These are phyloP conservation scores for Leccinum truebloodii DNA, from an alignment of 768 basidiomycete genomes.

Conservation along the genomic window DNA sequence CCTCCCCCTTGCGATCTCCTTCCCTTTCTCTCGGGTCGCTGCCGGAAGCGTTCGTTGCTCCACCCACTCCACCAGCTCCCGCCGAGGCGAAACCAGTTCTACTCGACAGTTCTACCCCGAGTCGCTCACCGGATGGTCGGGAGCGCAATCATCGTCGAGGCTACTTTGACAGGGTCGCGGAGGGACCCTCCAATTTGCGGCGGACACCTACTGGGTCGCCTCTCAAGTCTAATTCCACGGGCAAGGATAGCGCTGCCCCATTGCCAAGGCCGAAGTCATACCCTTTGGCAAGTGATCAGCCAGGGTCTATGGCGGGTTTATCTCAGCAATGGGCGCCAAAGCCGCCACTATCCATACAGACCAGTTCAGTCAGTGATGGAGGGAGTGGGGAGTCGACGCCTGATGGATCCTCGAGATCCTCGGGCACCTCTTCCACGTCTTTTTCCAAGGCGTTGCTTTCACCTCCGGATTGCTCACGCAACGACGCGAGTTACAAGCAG, in stretches of 20 bases:
- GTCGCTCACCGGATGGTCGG: slow-evolving; percentile 15
- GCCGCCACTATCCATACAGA: slow-evolving; percentile 16
- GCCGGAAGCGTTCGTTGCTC: slow-evolving; percentile 9
- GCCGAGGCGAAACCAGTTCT: slow-evolving; percentile 10
- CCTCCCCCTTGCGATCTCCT: slow-evolving; percentile 1
- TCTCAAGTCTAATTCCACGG: slow-evolving; percentile 22
- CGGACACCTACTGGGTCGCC: slow-evolving; percentile 54
- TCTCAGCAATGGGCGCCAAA: slow-evolving; percentile 7
- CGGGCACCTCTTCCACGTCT: slow-evolving; percentile 47
- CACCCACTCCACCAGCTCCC: slow-evolving; percentile 11
- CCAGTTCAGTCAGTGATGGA: slow-evolving; percentile 13
- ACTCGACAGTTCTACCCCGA: slow-evolving; percentile 13
- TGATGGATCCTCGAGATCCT: slow-evolving; percentile 44
- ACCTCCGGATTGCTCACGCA: slow-evolving; percentile 23
- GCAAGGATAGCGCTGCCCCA: slow-evolving; percentile 24
- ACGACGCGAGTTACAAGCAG: slow-evolving; percentile 52
- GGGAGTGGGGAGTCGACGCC: slow-evolving; percentile 47
- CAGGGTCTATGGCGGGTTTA: slow-evolving; percentile 12
- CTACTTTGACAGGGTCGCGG: slow-evolving; percentile 47
- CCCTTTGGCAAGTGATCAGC: slow-evolving; percentile 23
- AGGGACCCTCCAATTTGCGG: slow-evolving; percentile 35
- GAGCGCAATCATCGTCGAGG: slow-evolving; percentile 58
- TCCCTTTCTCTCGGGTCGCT: slow-evolving; percentile 28
- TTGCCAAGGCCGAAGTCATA: slow-evolving; percentile 40
- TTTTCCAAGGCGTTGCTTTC: slow-evolving; percentile 10